Percentiles rank a stretch among this genome's conserved stretches.
Conservation (phyloP, 2,329 filamentous ascomycete species). For the Microdochium trichocladiopsis region DNA sequence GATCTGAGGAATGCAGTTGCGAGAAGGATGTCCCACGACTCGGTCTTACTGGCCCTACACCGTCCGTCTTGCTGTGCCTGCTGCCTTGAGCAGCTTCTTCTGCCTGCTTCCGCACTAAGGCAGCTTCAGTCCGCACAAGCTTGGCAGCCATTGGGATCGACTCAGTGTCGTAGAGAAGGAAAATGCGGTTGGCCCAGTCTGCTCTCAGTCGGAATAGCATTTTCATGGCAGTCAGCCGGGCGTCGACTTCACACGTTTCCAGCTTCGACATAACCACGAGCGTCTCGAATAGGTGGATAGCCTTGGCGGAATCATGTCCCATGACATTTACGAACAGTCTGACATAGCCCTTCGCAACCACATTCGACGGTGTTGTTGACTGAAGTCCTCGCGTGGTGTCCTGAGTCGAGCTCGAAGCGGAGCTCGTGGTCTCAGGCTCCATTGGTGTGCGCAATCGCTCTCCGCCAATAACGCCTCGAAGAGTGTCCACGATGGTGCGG, state of each 20-base stretch:
- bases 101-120: constrained; percentile 40
- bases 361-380: constrained; percentile 55
- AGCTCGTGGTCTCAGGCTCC: not conserved
- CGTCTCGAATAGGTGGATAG: constrained; percentile 52
- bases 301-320: constrained; percentile 58
- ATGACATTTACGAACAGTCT: constrained; percentile 71
- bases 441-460: constrained; percentile 38
- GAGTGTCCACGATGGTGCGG: constrained; percentile 44
- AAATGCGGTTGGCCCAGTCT: constrained; percentile 72
- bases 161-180: constrained; percentile 63
- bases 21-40: constrained; percentile 46
- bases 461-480: constrained; percentile 41
- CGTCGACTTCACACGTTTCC: constrained; percentile 55
- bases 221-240: constrained; percentile 68
- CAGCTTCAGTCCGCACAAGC: constrained; percentile 57
- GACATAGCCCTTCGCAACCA: constrained; percentile 65
- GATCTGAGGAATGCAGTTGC: constrained; percentile 36
- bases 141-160: constrained; percentile 65
- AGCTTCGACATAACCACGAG: constrained; percentile 58
- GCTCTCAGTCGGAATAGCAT: constrained; percentile 76
- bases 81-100: constrained; percentile 41
- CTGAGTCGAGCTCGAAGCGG: constrained; percentile 13
- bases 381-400: constrained; percentile 1
- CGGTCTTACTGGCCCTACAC: constrained; percentile 30
- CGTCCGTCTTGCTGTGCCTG: constrained; percentile 37